Evolutionary conservation across 164 flowering plant species (phyloP), one percentile per base, ranked within the genome.

Genomic region (Platanus orientalis): DNA sequence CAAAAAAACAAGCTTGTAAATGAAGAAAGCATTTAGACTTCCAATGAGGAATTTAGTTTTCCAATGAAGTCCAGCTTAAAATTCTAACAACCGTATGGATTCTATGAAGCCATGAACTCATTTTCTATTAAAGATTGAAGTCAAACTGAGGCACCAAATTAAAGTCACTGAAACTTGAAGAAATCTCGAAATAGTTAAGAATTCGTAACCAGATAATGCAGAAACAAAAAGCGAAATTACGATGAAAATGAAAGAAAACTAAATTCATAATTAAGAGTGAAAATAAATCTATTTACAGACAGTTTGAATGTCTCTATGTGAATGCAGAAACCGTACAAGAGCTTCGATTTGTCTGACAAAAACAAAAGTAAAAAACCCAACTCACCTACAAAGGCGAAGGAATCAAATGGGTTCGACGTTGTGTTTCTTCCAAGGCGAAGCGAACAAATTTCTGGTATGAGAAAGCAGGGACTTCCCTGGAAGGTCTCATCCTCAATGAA

Each of bases 351-450:
- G 28, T 12, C 26, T 40, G 42, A 39, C 24, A 53, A n/a, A 13
- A 45, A 47, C 21, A 1, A n/a, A 45, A 26, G 34, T 28, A 20
- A 20, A 23, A 30, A 28, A 54, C 39, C 44, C 39, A 45, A 28
- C 53, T 24, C 42, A 89, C 93, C 86, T 82, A 84, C 56, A 84
- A 73, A n/a, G 86, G 87, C 36, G 88, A 83, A 65, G 90, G 83
- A 50, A 50, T 25, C 63, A 86, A 70, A 56, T 49, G 61, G 60
- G 82, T 74, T n/a, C 55, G 79, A 34, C 57, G 70, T 48, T 74
- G 69, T 61, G 90, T 76, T 72, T 84, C 87, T 64, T 76, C 77
- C 70, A 86, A 16, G 44, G 92, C 92, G 17, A 82, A 84, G 27
- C 72, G 45, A 36, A 84, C 57, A 63, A 86, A 87, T 29, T 83